A percentile compares a stretch with the other conserved stretches of the same genome.
Conservation (phyloP, 257 asterid genomes). For the Solanum ahanhuiri region DNA sequence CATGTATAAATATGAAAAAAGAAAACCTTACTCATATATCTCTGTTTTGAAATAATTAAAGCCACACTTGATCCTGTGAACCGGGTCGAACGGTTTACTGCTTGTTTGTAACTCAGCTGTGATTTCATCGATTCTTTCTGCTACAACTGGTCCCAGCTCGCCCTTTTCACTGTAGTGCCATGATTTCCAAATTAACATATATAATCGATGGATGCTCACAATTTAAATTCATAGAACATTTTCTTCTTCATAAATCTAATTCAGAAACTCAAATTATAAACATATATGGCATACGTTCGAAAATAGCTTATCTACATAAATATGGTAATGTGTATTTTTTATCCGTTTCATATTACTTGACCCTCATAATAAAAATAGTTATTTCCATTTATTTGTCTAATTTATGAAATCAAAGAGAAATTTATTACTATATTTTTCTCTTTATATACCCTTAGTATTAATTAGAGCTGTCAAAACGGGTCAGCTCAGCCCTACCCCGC, state of each 20-base stretch:
- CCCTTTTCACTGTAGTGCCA: conserved; percentile 52
- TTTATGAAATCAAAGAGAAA: background rate
- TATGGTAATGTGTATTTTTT: background rate
- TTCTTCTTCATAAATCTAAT: background rate
- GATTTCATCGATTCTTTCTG: conserved; percentile 55
- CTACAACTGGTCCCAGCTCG: conserved; percentile 62
- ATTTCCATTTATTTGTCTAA: too few species aligned
- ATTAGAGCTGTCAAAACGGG: too few species aligned
- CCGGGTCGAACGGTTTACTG: conserved; percentile 20
- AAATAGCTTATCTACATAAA: background rate
- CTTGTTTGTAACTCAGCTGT: conserved; percentile 47
- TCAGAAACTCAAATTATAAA: background rate
- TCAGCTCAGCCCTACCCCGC: too few species aligned
- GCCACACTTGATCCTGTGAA: conserved; percentile 62
- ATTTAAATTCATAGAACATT: background rate
- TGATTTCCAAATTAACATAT: background rate
- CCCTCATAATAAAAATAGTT: background rate
- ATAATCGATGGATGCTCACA: background rate
- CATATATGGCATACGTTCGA: background rate
- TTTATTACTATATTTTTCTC: background rate
- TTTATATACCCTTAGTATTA: too few species aligned
- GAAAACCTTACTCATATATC: conserved; percentile 58
- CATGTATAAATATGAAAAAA: background rate
- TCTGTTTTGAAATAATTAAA: conserved; percentile 65
- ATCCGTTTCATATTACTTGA: background rate